phyloP scores from a whole-genome alignment of 2,329 filamentous ascomycete genomes.

The Aspergillus puulaauensis region DNA sequence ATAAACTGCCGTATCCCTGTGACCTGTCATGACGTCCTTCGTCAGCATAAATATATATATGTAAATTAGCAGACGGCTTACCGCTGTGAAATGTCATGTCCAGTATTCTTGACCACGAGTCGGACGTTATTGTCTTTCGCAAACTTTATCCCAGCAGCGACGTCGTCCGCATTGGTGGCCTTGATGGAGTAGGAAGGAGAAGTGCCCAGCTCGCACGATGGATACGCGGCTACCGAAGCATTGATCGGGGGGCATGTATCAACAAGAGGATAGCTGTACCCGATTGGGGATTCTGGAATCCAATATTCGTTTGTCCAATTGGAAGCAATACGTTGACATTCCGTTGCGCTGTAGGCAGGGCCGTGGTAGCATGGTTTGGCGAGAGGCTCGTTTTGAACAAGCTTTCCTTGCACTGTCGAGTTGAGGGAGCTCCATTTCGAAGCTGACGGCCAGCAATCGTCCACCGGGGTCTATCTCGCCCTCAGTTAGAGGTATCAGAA shows the following conservation, averaged over 20 bases:
- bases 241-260: slow-evolving; percentile 41
- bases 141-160: slow-evolving; percentile 37
- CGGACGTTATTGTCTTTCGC: slow-evolving; percentile 52
- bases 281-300: slow-evolving; percentile 17
- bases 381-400: slow-evolving; percentile 52
- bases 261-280: slow-evolving; percentile 34
- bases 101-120: slow-evolving; percentile 46
- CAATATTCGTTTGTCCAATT: slow-evolving; percentile 40
- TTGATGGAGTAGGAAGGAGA: slow-evolving; percentile 15
- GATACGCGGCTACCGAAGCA: slow-evolving; percentile 1
- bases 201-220: slow-evolving; percentile 14
- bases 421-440: slow-evolving; percentile 51
- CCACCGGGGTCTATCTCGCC: background rate
- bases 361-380: slow-evolving; percentile 50
- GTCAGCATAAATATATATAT: background rate
- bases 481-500: too few relatives aligned
- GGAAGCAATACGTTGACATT: slow-evolving; percentile 41
- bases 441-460: slow-evolving; percentile 46
- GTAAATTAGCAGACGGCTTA: background rate
- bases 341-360: slow-evolving; percentile 38
- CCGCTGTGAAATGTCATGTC: slow-evolving; percentile 33
- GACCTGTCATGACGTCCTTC: slow-evolving; percentile 16
- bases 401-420: slow-evolving; percentile 45
- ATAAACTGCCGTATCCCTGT: slow-evolving; percentile 28
- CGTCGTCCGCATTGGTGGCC: slow-evolving; percentile 25